Conservation (phyloP, 2,329 filamentous ascomycete genomes). For the Cladophialophora exuberans region DNA sequence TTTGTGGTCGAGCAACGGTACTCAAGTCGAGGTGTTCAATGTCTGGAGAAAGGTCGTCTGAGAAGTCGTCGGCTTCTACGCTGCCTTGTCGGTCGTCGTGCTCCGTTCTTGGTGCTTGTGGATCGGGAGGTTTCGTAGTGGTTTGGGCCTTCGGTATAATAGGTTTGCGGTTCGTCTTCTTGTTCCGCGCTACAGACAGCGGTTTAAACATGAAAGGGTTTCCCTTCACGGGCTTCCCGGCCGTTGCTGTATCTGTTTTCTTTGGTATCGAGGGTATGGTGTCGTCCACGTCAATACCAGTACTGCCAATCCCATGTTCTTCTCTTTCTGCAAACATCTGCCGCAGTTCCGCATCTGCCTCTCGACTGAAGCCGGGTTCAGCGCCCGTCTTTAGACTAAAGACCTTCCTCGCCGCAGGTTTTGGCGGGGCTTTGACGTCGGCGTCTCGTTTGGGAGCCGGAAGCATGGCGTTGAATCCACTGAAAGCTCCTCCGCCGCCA, state of each 20-base stretch:
- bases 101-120: slow-evolving; percentile 32
- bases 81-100: slow-evolving; percentile 39
- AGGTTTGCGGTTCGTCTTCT: slow-evolving; percentile 67
- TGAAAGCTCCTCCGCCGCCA: slow-evolving; percentile 67
- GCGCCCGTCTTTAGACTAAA: slow-evolving; percentile 82
- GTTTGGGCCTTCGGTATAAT: no score
- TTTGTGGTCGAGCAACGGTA: background rate
- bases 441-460: slow-evolving; percentile 73
- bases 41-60: slow-evolving; percentile 40
- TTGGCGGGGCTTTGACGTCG: slow-evolving; percentile 31
- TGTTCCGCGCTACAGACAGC: slow-evolving; percentile 77
- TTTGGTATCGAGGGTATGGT: slow-evolving; percentile 22
- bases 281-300: slow-evolving; percentile 18
- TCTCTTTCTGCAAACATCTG: slow-evolving; percentile 42
- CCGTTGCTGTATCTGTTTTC: slow-evolving; percentile 53
- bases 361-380: slow-evolving; percentile 77
- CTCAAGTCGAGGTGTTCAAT: slow-evolving; percentile 1
- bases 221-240: slow-evolving; percentile 60
- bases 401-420: slow-evolving; percentile 55
- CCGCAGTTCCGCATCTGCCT: slow-evolving; percentile 48
- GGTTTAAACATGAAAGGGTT: slow-evolving; percentile 89
- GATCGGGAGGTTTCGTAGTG: no score
- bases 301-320: slow-evolving; percentile 21
- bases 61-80: slow-evolving; percentile 51
- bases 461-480: slow-evolving; percentile 83